These are phyloP conservation scores for Cicer pinnatifidum DNA, from an alignment of 306 rosid genomes.

Conservation along the genomic window DNA sequence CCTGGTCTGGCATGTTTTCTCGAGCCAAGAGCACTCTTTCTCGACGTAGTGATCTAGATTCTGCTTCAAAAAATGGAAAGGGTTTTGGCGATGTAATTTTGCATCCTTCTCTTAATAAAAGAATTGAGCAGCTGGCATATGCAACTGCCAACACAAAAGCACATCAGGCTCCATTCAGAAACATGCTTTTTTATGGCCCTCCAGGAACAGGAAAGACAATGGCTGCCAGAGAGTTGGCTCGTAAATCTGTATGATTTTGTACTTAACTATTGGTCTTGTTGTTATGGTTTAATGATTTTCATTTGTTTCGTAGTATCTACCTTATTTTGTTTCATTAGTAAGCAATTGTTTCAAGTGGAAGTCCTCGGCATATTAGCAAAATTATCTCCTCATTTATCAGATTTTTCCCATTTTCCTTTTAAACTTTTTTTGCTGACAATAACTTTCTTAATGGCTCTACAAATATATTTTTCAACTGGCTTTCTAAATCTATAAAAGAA, in stretches of 20 bases:
- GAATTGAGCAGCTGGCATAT: slow-evolving; percentile 79
- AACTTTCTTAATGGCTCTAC: not conserved
- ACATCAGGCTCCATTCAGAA: slow-evolving; percentile 96
- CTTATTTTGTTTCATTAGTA: not conserved
- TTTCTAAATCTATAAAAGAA: not conserved
- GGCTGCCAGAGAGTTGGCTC: slow-evolving; percentile 98
- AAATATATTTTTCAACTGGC: not conserved
- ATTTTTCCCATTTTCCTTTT: slow-evolving; percentile 13
- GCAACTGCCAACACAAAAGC: slow-evolving; percentile 96
- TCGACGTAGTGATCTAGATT: slow-evolving; percentile 46
- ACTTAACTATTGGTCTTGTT: slow-evolving; percentile 13
- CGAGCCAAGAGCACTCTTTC: slow-evolving; percentile 58
- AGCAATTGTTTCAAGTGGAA: not conserved
- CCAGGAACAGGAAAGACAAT: slow-evolving; percentile 99
- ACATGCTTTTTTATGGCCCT: slow-evolving; percentile 97
- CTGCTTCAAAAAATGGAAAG: slow-evolving; percentile 60
- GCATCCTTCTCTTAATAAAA: slow-evolving; percentile 83
- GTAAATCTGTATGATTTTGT: slow-evolving; percentile 65
- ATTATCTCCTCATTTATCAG: not conserved
- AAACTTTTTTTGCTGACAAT: not conserved
- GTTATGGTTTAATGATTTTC: slow-evolving; percentile 30
- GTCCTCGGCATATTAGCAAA: not conserved
- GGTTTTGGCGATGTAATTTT: slow-evolving; percentile 92
- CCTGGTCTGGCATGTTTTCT: slow-evolving; percentile 91
- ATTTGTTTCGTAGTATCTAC: not conserved